Conservation (phyloP, 169 alveolate genomes). For the Ichthyophthirius multifiliis region DNA sequence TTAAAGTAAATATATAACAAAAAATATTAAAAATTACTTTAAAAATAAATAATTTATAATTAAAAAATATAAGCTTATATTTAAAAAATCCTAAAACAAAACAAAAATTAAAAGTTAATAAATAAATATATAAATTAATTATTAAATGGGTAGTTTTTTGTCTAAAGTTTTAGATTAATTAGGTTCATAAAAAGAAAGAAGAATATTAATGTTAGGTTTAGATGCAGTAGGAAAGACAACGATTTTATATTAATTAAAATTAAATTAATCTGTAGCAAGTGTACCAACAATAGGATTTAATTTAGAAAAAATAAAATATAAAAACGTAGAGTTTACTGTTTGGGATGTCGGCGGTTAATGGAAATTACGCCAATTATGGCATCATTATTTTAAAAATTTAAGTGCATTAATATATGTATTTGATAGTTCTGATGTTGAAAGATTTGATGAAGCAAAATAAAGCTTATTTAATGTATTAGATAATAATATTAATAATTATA, state of each 20-base stretch:
- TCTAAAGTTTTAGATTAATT: background rate
- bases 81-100: too few species aligned
- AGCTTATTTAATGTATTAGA: constrained; percentile 45
- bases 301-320: constrained; percentile 46
- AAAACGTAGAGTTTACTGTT: constrained; percentile 31
- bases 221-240: constrained; percentile 68
- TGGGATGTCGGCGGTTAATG: constrained; percentile 68
- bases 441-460: constrained; percentile 42
- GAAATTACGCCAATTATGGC: constrained; percentile 53
- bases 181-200: background rate
- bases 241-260: constrained; percentile 38
- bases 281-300: constrained; percentile 70
- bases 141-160: background rate
- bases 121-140: too few species aligned
- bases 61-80: too few species aligned
- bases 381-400: constrained; percentile 46
- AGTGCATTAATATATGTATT: constrained; percentile 71
- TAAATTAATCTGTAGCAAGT: constrained; percentile 30
- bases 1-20: too few species aligned
- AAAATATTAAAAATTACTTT: too few species aligned
- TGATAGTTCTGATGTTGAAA: constrained; percentile 57
- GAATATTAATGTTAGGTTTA: constrained; percentile 47
- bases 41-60: too few species aligned
- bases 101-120: too few species aligned
- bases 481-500: constrained; percentile 46